These are phyloP conservation scores for Paxillus rubicundulus DNA, from an alignment of 768 basidiomycete species.

Conservation along the genomic window DNA sequence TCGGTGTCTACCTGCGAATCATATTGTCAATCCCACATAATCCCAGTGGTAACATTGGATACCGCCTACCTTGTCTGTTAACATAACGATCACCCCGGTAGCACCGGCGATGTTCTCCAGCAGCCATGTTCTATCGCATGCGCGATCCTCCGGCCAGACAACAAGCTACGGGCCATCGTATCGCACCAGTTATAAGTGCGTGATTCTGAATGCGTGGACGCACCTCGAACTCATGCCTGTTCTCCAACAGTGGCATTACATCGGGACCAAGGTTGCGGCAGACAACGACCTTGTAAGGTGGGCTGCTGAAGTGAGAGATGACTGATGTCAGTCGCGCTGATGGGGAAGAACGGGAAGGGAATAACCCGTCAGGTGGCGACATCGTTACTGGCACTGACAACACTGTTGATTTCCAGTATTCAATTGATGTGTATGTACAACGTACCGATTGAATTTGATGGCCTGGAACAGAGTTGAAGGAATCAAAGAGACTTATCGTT, in stretches of 20 bases:
- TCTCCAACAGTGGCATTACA: constrained; percentile 55
- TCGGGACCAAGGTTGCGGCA: constrained; percentile 61
- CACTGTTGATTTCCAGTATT: not conserved
- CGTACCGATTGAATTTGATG: not conserved
- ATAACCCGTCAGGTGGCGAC: constrained; percentile 26
- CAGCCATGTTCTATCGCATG: constrained; percentile 67
- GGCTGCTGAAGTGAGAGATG: constrained; percentile 21
- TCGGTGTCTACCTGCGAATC: constrained; percentile 64
- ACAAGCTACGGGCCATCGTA: constrained; percentile 37
- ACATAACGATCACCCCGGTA: constrained; percentile 58
- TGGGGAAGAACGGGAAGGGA: constrained; percentile 8
- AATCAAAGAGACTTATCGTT: not conserved
- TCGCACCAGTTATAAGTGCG: not conserved
- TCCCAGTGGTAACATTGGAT: no score
- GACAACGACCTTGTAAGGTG: constrained; percentile 48
- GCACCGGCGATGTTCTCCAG: constrained; percentile 69
- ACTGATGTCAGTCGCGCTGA: constrained; percentile 26
- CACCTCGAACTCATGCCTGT: constrained; percentile 55
- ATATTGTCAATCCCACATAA: not conserved
- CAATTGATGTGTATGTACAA: not conserved
- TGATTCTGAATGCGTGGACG: constrained; percentile 5
- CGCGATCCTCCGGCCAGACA: constrained; percentile 50
- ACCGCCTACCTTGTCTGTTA: constrained; percentile 63
- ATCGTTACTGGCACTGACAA: constrained; percentile 9
- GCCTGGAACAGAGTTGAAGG: not conserved